Evolutionary conservation across 2,329 filamentous ascomycete genomes (phyloP), one percentile per base, ranked within the genome.

Genomic region (Monosporascus cannonballus): DNA sequence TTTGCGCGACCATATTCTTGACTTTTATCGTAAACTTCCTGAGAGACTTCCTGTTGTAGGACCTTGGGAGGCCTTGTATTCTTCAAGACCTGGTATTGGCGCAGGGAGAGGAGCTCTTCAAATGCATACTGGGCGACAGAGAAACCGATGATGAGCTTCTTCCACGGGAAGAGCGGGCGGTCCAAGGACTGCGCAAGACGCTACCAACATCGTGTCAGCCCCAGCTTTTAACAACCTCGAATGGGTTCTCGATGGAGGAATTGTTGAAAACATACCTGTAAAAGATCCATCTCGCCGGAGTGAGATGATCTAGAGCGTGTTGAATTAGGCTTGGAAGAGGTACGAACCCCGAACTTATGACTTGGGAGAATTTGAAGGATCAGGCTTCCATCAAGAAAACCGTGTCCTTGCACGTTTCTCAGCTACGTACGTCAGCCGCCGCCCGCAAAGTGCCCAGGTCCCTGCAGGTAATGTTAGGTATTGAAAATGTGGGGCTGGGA

Each of bases 1-100:
- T 99, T 99, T 67, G 93, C 92, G 65, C 94, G 89, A 66, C 93
- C 92, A 71, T 99, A 99, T 64, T 88, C 89, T 82, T 96, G 92
- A 69, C 87, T 91, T 72, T 96, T 96, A 73, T 97, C 91, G 69
- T 91, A 96, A 53, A 92, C 92, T 66, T 93, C 84, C 67, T 93
- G 84, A 34, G 90, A 86, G 54, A 99, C 89, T 71, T 97, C 92
- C 62, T 89, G 86, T 65, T 90, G 81, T 53, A 99, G 81, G 48
- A 96, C 90, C 72, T 90, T 88, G 54, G 94, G 94, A 9, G 90
- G 84, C 58, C 84, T 87, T 14, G 81, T 90, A 61, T 84, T 84
- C 68, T 93, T 84, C 56, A 97, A 80, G 52, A 96, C 84, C 61
- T 85, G 83, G 71, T 96, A 97, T 71, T 99, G 94, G 53, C 94